Base-by-base conservation (phyloP, 352 stramenopile genomes). In the Phytophthora meadii region DNA sequence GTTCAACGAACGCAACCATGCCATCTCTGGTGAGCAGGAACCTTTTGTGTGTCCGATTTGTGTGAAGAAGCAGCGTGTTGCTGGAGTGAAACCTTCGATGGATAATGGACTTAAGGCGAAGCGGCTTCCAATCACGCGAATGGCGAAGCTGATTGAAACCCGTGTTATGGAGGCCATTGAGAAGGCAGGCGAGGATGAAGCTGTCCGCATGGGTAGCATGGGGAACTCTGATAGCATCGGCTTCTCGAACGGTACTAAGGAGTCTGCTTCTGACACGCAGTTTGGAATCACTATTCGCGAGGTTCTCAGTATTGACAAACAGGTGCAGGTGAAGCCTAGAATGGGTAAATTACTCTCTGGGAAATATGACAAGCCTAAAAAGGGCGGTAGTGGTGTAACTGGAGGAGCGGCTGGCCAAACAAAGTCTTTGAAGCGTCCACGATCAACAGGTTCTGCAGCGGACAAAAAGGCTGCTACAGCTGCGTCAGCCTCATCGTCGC, bases 1-100 rank as follows among this genome's bases (percentile, higher is more conserved):
- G 10, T 99, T 99, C 76, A 99, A 99, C 72, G 97, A 97, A 60
- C 84, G 97, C 2, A 98, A 99, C 63, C 98, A 99, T 73, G 95
- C 96, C 0, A 95, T 95, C 37, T 95, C 88, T 11, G 88, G 88
- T 2, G 88, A 95, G 56, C 88, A 95, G 61, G 84, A 95, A 59
- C 82, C 83, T 10, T 95, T 95, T 41, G 88, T 95, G 50, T 95
- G 88, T 32, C 88, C 88, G 4, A 91, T 95, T 54, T 95, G 88
- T 64, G 85, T 93, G 17, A 91, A 92, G 57, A 95, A 95, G 65
- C 81, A 93, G 52, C 88, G 88, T 5, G 72, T 73, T 7, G 73
- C 78, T 54, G 88, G 88, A 1, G 77, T 92, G 5, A 90, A 90
- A 46, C 84, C 86, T 4, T 92, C 87, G 22, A 66, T 92, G n/a